Evolutionary conservation across 1,284 basidiomycete genomes (phyloP).

Genomic region (Cryptococcus floricola): DNA sequence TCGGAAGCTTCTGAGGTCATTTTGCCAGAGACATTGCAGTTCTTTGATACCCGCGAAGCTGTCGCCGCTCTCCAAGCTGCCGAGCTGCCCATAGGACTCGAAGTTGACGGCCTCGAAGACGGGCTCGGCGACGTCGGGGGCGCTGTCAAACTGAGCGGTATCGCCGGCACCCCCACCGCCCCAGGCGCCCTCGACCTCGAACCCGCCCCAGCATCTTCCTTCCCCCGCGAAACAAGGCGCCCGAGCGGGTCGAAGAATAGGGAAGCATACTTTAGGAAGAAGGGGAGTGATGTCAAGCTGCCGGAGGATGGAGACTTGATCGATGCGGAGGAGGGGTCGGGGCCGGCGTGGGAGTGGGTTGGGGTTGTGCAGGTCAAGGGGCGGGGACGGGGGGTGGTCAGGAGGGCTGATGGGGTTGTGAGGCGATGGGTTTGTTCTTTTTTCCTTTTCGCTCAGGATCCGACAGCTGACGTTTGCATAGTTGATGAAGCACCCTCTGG

Average conservation of each 20-base stretch:
- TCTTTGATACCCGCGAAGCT: conserved; percentile 8
- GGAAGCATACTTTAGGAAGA: background rate
- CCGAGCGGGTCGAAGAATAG: background rate
- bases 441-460: background rate
- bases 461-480: background rate
- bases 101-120: background rate
- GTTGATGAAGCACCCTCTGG: conserved; percentile 14
- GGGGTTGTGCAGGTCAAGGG: conserved; percentile 25
- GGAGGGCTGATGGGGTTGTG: conserved; percentile 26
- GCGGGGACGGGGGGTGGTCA: conserved; percentile 27
- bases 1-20: conserved; percentile 9
- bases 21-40: conserved; percentile 3
- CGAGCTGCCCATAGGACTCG: background rate
- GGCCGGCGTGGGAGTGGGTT: conserved; percentile 29
- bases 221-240: background rate
- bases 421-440: conserved; percentile 28
- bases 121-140: background rate
- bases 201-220: background rate
- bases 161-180: background rate
- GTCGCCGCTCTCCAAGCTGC: background rate
- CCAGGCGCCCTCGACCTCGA: background rate
- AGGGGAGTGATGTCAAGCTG: background rate
- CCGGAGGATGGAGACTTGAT: conserved; percentile 8
- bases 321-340: conserved; percentile 1
- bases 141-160: background rate